Evolutionary conservation across 345 rosid genomes (phyloP), one percentile per base, ranked within the genome.

Genomic region (Linum tenue): DNA sequence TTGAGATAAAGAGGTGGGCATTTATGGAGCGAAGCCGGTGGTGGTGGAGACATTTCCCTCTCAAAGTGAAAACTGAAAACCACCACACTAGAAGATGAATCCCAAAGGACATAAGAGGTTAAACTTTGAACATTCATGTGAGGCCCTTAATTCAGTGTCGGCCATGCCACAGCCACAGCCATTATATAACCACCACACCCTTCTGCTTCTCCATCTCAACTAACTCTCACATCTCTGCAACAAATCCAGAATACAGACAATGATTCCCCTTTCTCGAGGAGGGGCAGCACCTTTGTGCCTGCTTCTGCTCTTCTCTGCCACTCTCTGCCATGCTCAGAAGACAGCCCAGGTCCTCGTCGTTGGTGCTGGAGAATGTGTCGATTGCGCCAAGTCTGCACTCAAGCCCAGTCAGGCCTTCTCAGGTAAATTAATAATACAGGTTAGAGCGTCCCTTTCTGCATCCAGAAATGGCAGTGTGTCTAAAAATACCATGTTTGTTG

Each of bases 291-390:
- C 79, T 64, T 41, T 79, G 67, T 79, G 85, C 82, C 77, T 69
- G 31, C 69, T 74, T 3, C 64, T 79, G 10, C 55, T 85, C 37
- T 72, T 78, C 37, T 68, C 76, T 2, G 62, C 76, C 3, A 70
- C 70, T 56, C 68, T 76, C 72, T 82, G 85, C 70, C 42, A 71
- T 51, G 87, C 76, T 7, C 70, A 57, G 75, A 64, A 5, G 55
- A 53, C 31, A 35, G 7, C 2, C 53, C 53, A 22, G 31, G 77
- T 80, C 2, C 87, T 81, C 76, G 88, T 88, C 1, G 81, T 86
- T 53, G 97, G 97, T 4, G 16, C 44, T 37, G 90, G 86, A 40
- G 88, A 88, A 77, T 86, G 96, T 75, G 78, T 80, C 38, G 91
- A 80, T 9, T 85, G 91, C 61, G 74, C 70, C 7, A 50, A 64